Base-by-base conservation (phyloP, 2,329 filamentous ascomycete species). In the Aspergillus fischeri region DNA sequence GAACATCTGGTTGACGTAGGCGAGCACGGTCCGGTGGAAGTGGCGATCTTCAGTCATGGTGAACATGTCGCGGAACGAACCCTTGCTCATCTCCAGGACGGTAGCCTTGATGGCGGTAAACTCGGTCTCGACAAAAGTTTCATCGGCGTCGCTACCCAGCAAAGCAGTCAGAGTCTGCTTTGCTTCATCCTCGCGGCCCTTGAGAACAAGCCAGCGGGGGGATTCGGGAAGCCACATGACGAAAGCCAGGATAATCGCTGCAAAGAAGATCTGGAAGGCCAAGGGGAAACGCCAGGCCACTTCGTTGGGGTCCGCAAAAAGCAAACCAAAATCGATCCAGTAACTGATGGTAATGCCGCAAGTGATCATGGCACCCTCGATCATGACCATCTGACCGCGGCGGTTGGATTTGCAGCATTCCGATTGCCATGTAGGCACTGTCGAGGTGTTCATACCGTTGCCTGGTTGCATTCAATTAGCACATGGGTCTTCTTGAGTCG, bases 1-100 rank as follows among this genome's bases (percentile, higher is more conserved):
- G 71, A 82, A 84, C 74, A 83, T 77, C 65, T 83, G 81, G 69
- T 83, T 83, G 70, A 83, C 77, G 62, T 83, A 83, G 59, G 80
- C 82, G 27, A 84, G 75, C 11, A 80, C 67, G 8, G 80, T 80
- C 54, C 82, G 80, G 70, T 84, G 82, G 59, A 84, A 75, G 69
- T 84, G 79, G 45, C 81, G 78, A 65, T 84, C 76, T 60, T 82
- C 79, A 58, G 74, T 78, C 77, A 83, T 83, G 59, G 80, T 84
- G 70, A 86, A 86, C 57, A 86, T 78, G 60, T 86, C 83, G 5
- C 70, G 68, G 71, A 85, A 85, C 73, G 71, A 81, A 4, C 68
- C 79, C 56, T 77, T 74, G 67, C 79, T 63, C 70, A 72, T 78
- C 59, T 82, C 79, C 51, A 81, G 62, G 1, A 81, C 80, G 3